phyloP scores from a whole-genome alignment of 1,139 yeast genomes.

The Protomyces pachydermus region DNA sequence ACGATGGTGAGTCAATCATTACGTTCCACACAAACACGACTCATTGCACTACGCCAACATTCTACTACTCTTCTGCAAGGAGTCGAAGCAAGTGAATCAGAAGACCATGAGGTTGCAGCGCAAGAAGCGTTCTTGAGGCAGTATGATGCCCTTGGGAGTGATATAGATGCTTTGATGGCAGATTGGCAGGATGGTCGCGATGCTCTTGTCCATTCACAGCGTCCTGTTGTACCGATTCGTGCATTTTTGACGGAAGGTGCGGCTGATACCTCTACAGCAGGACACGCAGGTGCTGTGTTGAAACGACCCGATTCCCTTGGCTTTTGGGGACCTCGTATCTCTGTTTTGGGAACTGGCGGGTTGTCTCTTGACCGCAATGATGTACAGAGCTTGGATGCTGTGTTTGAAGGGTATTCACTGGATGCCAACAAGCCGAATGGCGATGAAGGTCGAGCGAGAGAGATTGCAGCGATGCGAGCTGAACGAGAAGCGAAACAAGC shows the following conservation, averaged over 20 bases:
- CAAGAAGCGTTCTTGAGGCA: constrained; percentile 32
- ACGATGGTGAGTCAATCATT: constrained; percentile 35
- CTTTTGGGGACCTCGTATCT: constrained; percentile 23
- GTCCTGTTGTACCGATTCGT: background rate
- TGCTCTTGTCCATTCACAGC: background rate
- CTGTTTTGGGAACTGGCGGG: background rate
- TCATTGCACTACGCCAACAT: constrained; percentile 38
- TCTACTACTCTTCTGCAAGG: constrained; percentile 32
- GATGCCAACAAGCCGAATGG: background rate
- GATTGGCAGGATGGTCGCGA: constrained; percentile 38
- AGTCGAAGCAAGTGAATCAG: constrained; percentile 26
- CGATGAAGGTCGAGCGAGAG: background rate
- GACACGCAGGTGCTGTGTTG: background rate
- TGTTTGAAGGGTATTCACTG: constrained; percentile 4
- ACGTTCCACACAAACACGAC: constrained; percentile 40
- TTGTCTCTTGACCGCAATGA: background rate
- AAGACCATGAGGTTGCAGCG: background rate
- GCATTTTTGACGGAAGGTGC: background rate
- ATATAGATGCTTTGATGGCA: constrained; percentile 36
- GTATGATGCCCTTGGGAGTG: constrained; percentile 38
- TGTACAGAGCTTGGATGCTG: background rate
- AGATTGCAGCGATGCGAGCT: constrained; percentile 18
- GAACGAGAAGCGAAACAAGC: constrained; percentile 20
- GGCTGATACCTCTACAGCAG: background rate
- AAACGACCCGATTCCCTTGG: constrained; percentile 17